Evolutionary conservation across 768 basidiomycete species (phyloP), one percentile per base, ranked within the genome.

Genomic region (Lactifluus pinguis): DNA sequence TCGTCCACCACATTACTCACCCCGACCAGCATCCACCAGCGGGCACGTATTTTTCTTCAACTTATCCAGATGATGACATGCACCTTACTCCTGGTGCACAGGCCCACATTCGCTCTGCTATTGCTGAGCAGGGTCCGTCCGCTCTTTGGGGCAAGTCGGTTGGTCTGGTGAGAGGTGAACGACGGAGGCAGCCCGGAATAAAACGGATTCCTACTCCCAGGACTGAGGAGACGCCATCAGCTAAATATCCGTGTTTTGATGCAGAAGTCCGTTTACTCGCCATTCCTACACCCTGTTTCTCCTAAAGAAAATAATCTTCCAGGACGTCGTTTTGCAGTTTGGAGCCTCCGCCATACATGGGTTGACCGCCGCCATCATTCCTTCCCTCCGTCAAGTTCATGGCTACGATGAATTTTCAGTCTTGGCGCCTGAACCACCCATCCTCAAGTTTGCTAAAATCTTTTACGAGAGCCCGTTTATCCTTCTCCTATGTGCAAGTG

Each of bases 361-460:
- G 19, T 76, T 97, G 5, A 71, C 86, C 0, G 76, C 79, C 32
- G 73, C 82, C 17, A 79, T 84, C 55, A 80, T 95, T 41, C 76
- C 83, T 2, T 73, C 77, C 29, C 76, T 95, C 21, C 83, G 85
- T 38, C 79, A 79, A 30, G 76, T 75, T 2, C 83, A 92, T 65
- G 93, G 93, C 2, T 95, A 92, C 71, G 98, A 98, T 75, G 95
- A 98, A 73, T 98, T 98, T 71, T 83, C 89, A 1, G 90, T 98
- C 13, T 80, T 82, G 0, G 76, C 87, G 0, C 85, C 92, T 2
- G 93, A 97, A 68, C 87, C 91, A 0, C 72, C 86, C 9, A 74
- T 87, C 44, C 73, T 94, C 69, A 97, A 97, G 74, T 98, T 98
- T 70, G 85, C 86, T 13, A 94, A 95, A 72, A 95, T 89, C 38